These are phyloP conservation scores for Thelonectria olida DNA, from an alignment of 2,329 filamentous ascomycete genomes.

Conservation along the genomic window DNA sequence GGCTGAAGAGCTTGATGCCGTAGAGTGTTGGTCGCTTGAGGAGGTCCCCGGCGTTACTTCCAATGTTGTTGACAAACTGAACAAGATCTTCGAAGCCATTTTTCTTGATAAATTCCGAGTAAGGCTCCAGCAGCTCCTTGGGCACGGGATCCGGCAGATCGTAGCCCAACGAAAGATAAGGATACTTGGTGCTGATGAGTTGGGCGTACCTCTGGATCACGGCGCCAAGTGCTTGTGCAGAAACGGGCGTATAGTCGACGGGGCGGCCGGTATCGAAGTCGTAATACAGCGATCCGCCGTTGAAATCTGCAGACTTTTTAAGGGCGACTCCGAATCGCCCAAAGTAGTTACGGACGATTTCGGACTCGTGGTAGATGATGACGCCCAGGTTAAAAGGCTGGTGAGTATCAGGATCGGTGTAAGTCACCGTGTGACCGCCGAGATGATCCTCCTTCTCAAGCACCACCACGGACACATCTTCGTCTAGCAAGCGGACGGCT, in stretches of 20 bases:
- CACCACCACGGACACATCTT: constrained; percentile 2
- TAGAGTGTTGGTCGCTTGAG: neutral
- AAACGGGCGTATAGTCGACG: neutral
- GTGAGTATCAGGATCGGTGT: constrained; percentile 9
- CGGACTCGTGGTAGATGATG: neutral
- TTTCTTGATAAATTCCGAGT: constrained; percentile 4
- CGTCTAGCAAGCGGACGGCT: neutral
- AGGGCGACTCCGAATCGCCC: neutral
- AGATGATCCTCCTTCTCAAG: constrained; percentile 13
- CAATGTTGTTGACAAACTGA: neutral
- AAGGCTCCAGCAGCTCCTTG: constrained; percentile 7
- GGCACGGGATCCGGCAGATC: neutral
- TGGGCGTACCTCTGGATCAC: neutral
- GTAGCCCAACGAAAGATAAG: constrained; percentile 1
- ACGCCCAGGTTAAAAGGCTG: constrained; percentile 13
- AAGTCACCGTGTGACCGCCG: constrained; percentile 6
- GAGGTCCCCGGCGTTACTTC: constrained; percentile 1
- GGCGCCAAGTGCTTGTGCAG: neutral
- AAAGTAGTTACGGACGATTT: constrained; percentile 1
- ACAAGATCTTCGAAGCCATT: neutral
- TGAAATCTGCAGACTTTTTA: neutral
- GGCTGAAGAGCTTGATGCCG: constrained; percentile 6
- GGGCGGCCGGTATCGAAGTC: constrained; percentile 2
- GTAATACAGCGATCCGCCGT: too few species aligned
- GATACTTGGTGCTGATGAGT: constrained; percentile 3